Base-by-base conservation (phyloP, 1,139 yeast genomes). In the Nakaseomyces glabratus region DNA sequence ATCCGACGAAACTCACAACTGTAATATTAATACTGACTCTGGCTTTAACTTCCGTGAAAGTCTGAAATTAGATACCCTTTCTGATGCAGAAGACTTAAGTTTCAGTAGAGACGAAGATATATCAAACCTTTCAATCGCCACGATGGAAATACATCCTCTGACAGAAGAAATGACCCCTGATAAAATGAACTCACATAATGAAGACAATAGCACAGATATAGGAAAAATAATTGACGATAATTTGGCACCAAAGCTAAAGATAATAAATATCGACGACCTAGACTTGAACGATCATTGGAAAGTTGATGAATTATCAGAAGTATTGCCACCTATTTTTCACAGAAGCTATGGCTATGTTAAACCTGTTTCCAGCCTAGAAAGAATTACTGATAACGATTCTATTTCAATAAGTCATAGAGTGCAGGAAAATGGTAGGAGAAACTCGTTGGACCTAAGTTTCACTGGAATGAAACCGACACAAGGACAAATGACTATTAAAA, bases 251-350 rank as follows among this genome's bases (percentile, higher is more conserved):
- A 32, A 35, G 20, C 31, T 49, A 23, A 44, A 46, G 19, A 23
- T 43, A 14, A 24, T 45, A 24, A 51, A 49, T 28, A 31, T 47
- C 30, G 41, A 41, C 8, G 58, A 55, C 28, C 37, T 55, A 19
- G 54, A 53, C 30, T 26, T 54, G 37, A 39, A 35, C 13, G 47
- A 43, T 28, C 42, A 43, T 20, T 47, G 44, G 35, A 20, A 37
- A 9, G 23, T 34, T 12, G 34, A 39, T 10, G 54, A 51, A 30
- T 37, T 51, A 2, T 35, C 43, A 3, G 48, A 51, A 35, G 35
- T 38, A n/a, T 42, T 41, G 14, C 36, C 41, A 4, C 58, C 59
- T 4, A 42, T 50, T 6, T 51, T 43, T 36, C 44, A 43, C 17
- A 24, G 35, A 20, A 25, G 24, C 23, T 19, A 23, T 17, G 28